Evolutionary conservation across 345 rosid species (phyloP), one percentile per base, ranked within the genome.

Genomic region (Eucalyptus cloeziana): DNA sequence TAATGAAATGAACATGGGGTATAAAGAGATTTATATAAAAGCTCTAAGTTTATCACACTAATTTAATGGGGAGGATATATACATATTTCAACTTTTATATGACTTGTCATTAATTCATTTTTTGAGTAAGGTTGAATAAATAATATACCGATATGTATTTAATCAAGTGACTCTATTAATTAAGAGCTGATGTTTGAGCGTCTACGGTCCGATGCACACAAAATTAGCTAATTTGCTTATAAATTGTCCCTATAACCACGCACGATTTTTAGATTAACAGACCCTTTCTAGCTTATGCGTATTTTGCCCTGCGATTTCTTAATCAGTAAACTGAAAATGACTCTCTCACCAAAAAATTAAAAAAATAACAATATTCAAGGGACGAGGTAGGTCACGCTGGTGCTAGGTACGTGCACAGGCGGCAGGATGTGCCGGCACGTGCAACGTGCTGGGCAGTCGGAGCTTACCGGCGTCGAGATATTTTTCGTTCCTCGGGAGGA

Each of bases 141-240:
- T 64, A n/a, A n/a, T 10, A 5, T 5, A 5, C 0, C 15, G 3
- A 33, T 21, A 37, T 1, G 2, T 0, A 10, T 37, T 37, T 11
- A 37, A 76, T 76, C 5, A 21, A 21, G 47, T 3, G 1, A 76
- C 8, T 12, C 25, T 37, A 19, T 71, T 71, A 33, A 33, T 2
- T 33, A 3, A 17, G 25, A 33, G 13, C 13, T 71, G 2, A 33
- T 33, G 13, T 19, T 5, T 5, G 14, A 76, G 27, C 0, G 3
- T 6, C 2, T 21, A 17, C 7, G 13, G 11, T 69, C 13, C 13
- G 13, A 21, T 1, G 2, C 83, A 37, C 13, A 43, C 47, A 10
- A 76, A 76, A 31, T 31, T 33, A 33, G 44, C 24, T 14, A 69
- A 33, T 33, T 33, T 33, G 43, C 80, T 69, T 9, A 33, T 69